phyloP scores from a whole-genome alignment of 345 rosid genomes.

The Mallotus nudiflorus region DNA sequence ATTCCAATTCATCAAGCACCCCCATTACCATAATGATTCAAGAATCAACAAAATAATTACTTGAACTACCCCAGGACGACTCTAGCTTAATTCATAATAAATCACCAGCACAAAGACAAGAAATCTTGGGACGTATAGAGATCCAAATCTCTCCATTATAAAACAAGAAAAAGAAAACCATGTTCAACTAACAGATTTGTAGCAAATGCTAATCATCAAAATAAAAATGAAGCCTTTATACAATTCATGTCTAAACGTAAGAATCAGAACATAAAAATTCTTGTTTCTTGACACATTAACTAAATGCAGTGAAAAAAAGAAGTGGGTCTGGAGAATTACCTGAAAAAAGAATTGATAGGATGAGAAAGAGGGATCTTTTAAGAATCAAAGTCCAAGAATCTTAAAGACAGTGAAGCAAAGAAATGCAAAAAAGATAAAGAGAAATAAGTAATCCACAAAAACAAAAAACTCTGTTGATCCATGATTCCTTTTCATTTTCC shows the following conservation, averaged over 20 bases:
- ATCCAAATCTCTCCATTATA: background rate
- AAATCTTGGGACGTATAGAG: background rate
- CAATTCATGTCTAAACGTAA: background rate
- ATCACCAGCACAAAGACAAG: background rate
- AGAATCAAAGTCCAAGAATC: conserved; percentile 30
- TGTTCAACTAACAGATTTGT: background rate
- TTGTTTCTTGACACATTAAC: background rate
- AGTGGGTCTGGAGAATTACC: conserved; percentile 8
- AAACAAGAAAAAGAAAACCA: background rate
- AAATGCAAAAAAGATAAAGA: conserved; percentile 47
- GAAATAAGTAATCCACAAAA: conserved; percentile 66
- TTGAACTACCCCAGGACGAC: background rate
- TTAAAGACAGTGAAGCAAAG: conserved; percentile 57
- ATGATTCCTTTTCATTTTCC: conserved; percentile 57
- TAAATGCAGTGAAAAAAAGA: background rate
- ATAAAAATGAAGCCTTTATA: background rate
- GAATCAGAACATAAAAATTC: background rate
- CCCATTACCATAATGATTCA: background rate
- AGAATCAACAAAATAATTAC: background rate
- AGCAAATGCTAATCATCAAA: background rate
- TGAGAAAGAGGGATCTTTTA: too few relatives aligned
- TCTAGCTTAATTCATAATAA: background rate
- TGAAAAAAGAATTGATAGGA: too few relatives aligned
- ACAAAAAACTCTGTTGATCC: conserved; percentile 66
- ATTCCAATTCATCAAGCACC: background rate